Conservation (phyloP, 352 stramenopile genomes). For the Pythium insidiosum region DNA sequence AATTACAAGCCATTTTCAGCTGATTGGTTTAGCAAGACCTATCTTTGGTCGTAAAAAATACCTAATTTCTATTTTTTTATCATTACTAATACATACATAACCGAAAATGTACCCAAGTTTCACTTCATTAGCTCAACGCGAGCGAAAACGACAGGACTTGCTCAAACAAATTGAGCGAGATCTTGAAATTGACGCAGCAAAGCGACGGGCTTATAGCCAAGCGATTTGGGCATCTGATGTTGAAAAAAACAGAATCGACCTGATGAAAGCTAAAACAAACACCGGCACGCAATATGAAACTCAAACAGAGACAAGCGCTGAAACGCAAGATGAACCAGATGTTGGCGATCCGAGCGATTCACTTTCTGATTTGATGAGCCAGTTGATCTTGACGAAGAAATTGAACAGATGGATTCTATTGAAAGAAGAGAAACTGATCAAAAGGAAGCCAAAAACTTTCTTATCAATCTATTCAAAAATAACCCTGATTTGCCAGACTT, state of each 20-base stretch:
- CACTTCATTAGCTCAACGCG: conserved; percentile 2
- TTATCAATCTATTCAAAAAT: not conserved
- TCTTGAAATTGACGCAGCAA: conserved; percentile 2
- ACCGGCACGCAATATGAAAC: conserved; percentile 10
- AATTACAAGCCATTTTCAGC: not conserved
- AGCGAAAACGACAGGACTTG: conserved; percentile 9
- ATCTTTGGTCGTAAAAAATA: too few species aligned
- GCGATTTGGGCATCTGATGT: conserved; percentile 14
- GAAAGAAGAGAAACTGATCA: too few species aligned
- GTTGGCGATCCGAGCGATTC: not conserved
- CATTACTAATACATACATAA: conserved; percentile 1
- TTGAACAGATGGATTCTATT: too few species aligned
- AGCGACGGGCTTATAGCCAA: conserved; percentile 12
- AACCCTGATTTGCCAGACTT: too few species aligned
- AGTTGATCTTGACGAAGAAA: too few species aligned
- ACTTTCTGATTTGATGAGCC: too few species aligned
- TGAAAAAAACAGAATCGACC: conserved; percentile 8
- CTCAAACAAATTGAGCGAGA: conserved; percentile 8
- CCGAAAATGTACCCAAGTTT: conserved; percentile 15
- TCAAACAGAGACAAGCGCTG: not conserved
- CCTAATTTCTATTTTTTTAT: not conserved
- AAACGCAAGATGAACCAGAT: not conserved
- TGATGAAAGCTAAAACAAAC: not conserved
- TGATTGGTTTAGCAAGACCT: not conserved
- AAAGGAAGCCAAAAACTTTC: too few species aligned